Conservation (phyloP, 2,329 filamentous ascomycete species). For the Cryphonectria japonica region DNA sequence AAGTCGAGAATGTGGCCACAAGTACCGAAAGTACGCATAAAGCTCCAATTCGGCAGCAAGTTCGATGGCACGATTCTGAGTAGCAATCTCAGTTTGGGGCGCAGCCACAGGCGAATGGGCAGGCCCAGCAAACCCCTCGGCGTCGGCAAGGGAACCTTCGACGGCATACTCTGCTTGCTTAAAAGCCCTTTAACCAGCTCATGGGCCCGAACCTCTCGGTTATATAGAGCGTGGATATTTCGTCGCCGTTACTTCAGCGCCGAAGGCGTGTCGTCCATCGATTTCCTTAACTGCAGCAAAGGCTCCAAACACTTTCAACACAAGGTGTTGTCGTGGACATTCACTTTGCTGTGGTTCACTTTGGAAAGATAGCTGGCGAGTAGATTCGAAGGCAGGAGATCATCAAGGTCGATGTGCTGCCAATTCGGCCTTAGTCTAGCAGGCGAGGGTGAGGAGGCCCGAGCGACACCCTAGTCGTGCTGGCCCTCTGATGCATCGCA, state of each 20-base stretch:
- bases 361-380: not conserved
- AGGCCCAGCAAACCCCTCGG: not conserved
- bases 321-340: not conserved
- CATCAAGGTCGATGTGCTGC: not conserved
- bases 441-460: not conserved
- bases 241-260: no score
- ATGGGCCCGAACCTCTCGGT: not conserved
- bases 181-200: not conserved
- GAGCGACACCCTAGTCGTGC: not conserved
- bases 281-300: not conserved
- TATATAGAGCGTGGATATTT: no score
- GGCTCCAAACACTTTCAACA: not conserved
- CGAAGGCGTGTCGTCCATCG: not conserved
- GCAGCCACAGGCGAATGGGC: not conserved
- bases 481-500: not conserved
- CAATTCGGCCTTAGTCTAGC: not conserved
- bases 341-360: not conserved
- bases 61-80: not conserved
- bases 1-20: not conserved
- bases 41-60: not conserved
- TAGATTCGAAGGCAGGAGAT: not conserved
- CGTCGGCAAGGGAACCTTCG: not conserved
- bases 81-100: not conserved
- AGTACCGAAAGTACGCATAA: not conserved
- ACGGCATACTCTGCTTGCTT: not conserved